Evolutionary conservation across 345 rosid species (phyloP).

Genomic region (Passiflora organensis): DNA sequence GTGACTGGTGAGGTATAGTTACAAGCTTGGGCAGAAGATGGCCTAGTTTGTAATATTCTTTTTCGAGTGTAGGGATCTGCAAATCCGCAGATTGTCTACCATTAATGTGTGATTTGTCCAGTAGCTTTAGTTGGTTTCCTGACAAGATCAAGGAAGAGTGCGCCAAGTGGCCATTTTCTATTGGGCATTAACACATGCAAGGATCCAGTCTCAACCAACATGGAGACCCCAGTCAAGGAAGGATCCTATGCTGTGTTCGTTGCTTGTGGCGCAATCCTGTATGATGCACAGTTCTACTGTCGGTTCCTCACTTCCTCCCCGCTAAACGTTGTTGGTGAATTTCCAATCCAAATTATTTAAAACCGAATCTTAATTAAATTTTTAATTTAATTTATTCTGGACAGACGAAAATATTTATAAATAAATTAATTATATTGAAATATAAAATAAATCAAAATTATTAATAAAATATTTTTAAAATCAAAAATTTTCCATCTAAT

Average conservation of each 20-base stretch:
- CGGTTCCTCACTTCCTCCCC: background rate
- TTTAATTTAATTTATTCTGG: no score
- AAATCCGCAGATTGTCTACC: background rate
- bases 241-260: conserved; percentile 14
- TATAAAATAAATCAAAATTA: no score
- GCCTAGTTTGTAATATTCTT: no score
- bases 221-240: conserved; percentile 9
- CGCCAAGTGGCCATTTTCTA: conserved; percentile 5
- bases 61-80: background rate
- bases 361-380: no score
- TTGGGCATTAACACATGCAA: conserved; percentile 4
- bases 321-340: no score
- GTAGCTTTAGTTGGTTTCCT: background rate
- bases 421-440: no score
- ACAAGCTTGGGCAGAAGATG: no score
- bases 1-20: no score
- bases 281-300: background rate
- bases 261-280: background rate
- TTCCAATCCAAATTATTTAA: no score
- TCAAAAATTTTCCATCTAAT: no score
- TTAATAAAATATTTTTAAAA: no score
- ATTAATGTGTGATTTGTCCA: background rate
- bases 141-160: background rate
- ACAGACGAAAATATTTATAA: no score
- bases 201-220: background rate